phyloP scores from a whole-genome alignment of 1,284 basidiomycete genomes.

The Thelephora terrestris region DNA sequence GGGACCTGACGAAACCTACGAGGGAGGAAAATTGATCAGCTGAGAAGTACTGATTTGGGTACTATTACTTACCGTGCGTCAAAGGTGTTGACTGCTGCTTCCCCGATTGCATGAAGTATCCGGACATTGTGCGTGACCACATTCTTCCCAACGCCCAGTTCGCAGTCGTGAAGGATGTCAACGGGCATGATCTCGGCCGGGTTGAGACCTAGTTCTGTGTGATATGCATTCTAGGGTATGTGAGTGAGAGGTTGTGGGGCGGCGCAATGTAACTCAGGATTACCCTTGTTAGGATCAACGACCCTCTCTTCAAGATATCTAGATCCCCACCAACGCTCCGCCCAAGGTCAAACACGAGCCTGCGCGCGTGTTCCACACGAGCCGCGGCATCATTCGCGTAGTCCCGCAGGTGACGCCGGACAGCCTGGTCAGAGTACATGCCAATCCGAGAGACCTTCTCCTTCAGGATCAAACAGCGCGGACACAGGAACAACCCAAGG shows the following conservation, averaged over 20 bases:
- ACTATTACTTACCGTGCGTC: slow-evolving; percentile 11
- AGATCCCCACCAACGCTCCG: too few species aligned
- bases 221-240: slow-evolving; percentile 27
- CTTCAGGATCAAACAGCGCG: slow-evolving; percentile 18
- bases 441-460: slow-evolving; percentile 10
- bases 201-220: slow-evolving; percentile 15
- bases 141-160: slow-evolving; percentile 21
- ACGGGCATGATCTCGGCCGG: slow-evolving; percentile 16
- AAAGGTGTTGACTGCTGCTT: slow-evolving; percentile 5
- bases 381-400: too few species aligned
- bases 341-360: too few species aligned
- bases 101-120: slow-evolving; percentile 12
- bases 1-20: slow-evolving; percentile 18
- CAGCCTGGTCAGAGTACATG: background rate
- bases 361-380: slow-evolving; percentile 10
- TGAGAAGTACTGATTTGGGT: too few species aligned
- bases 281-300: too few species aligned
- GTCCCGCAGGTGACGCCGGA: too few species aligned
- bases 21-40: too few species aligned
- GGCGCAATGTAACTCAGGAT: background rate
- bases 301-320: too few species aligned
- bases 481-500: slow-evolving; percentile 18
- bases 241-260: too few species aligned
- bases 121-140: slow-evolving; percentile 17
- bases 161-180: slow-evolving; percentile 26